Evolutionary conservation across 73 alveolate genomes (phyloP).

Genomic region (Tetrahymena thermophila): DNA sequence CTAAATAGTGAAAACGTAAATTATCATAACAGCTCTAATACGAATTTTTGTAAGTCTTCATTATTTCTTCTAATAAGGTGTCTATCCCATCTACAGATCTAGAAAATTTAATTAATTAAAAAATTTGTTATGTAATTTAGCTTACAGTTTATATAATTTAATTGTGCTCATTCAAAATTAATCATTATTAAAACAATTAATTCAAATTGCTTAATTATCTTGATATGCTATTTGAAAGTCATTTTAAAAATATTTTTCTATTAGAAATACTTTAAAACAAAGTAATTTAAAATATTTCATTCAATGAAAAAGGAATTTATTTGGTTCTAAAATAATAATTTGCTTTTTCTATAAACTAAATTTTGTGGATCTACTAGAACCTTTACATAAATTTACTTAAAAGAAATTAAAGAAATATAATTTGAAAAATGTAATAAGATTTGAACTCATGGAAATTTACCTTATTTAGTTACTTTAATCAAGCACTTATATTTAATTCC

Average conservation of each 20-base stretch:
- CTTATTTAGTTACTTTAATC: background rate
- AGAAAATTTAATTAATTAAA: background rate
- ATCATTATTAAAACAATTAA: too few relatives aligned
- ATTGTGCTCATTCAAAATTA: too few relatives aligned
- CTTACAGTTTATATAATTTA: background rate
- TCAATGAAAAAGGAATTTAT: too few relatives aligned
- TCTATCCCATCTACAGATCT: background rate
- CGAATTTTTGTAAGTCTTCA: background rate
- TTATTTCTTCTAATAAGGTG: background rate
- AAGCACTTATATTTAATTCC: background rate
- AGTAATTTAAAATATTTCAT: too few relatives aligned
- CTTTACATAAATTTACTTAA: background rate
- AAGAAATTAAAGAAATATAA: too few relatives aligned
- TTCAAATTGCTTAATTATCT: background rate
- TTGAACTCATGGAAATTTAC: background rate
- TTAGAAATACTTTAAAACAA: too few relatives aligned
- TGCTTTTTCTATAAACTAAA: background rate
- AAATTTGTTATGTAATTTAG: background rate
- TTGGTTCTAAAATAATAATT: too few relatives aligned
- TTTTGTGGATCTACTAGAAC: too few relatives aligned
- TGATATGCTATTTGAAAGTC: too few relatives aligned
- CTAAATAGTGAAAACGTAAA: background rate
- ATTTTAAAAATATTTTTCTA: too few relatives aligned
- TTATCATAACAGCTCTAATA: background rate
- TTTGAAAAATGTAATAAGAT: background rate